phyloP scores from a whole-genome alignment of 495 filamentous ascomycete genomes.

The Lasiosphaeris hirsuta region DNA sequence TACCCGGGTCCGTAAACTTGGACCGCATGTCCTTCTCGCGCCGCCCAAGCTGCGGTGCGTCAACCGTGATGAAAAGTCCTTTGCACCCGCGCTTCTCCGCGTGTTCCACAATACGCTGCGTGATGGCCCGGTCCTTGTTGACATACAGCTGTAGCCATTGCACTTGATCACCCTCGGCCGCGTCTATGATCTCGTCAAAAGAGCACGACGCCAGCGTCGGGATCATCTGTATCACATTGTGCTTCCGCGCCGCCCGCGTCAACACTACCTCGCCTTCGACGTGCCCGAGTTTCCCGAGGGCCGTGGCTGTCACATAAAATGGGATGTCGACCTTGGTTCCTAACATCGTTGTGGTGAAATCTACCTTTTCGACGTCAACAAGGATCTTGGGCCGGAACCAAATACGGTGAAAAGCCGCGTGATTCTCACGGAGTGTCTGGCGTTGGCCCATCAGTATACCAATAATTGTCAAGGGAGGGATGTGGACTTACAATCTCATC shows the following conservation, averaged over 20 bases:
- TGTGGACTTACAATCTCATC: slow-evolving; percentile 75
- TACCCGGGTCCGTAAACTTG: slow-evolving; percentile 85
- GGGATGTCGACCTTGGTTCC: slow-evolving; percentile 77
- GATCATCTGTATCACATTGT: slow-evolving; percentile 94
- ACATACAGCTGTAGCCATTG: slow-evolving; percentile 99
- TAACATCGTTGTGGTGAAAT: slow-evolving; percentile 86
- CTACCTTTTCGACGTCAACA: slow-evolving; percentile 81
- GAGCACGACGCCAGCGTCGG: slow-evolving; percentile 96
- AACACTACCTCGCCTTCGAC: slow-evolving; percentile 89
- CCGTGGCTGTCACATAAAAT: slow-evolving; percentile 91
- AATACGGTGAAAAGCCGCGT: slow-evolving; percentile 92
- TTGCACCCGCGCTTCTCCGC: slow-evolving; percentile 92
- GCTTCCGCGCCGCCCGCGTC: slow-evolving; percentile 74
- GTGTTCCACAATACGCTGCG: slow-evolving; percentile 82
- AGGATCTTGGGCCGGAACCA: slow-evolving; percentile 91
- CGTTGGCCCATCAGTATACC: neutral
- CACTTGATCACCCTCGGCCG: slow-evolving; percentile 71
- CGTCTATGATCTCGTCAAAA: slow-evolving; percentile 95
- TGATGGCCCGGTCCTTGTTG: slow-evolving; percentile 93
- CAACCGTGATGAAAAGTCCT: slow-evolving; percentile 96
- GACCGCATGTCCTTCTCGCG: slow-evolving; percentile 93
- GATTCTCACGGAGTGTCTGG: slow-evolving; percentile 96
- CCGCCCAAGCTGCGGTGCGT: slow-evolving; percentile 91
- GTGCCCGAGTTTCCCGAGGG: slow-evolving; percentile 86
- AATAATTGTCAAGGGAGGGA: neutral